phyloP scores from a whole-genome alignment of 1,284 basidiomycete genomes.

The Gymnopus androsaceus region DNA sequence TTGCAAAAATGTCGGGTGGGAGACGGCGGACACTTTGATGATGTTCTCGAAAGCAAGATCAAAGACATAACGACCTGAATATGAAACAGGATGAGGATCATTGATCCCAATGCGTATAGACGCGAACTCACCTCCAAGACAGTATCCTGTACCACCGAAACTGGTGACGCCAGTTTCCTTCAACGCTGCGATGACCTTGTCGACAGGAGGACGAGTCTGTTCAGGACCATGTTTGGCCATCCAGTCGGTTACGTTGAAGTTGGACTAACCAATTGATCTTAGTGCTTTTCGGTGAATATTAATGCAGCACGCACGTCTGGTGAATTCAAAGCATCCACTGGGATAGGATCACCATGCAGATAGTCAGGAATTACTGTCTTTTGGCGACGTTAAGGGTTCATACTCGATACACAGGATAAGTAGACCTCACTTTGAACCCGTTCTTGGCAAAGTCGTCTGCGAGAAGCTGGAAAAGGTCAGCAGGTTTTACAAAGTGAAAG shows the following conservation, averaged over 20 bases:
- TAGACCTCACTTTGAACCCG: conserved; percentile 41
- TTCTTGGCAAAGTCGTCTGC: conserved; percentile 58
- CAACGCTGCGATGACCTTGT: conserved; percentile 59
- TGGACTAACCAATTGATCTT: conserved; percentile 17
- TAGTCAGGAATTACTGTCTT: conserved; percentile 55
- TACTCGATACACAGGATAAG: conserved; percentile 5
- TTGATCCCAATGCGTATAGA: conserved; percentile 6
- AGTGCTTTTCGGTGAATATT: not conserved
- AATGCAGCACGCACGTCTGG: conserved; percentile 33
- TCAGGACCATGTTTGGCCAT: conserved; percentile 45
- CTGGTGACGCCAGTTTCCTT: conserved; percentile 58
- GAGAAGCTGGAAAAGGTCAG: conserved; percentile 31
- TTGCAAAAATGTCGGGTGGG: conserved; percentile 72
- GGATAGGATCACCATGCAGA: conserved; percentile 60
- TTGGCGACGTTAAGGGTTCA: conserved; percentile 1
- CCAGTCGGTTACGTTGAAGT: conserved; percentile 53
- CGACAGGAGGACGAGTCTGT: conserved; percentile 51
- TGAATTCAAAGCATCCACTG: conserved; percentile 39
- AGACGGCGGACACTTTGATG: conserved; percentile 54
- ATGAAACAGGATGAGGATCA: not conserved
- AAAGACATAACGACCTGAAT: conserved; percentile 57
- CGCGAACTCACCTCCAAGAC: conserved; percentile 62
- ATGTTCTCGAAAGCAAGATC: conserved; percentile 65
- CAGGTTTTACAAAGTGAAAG: not conserved
- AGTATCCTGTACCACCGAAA: conserved; percentile 69